A percentile compares a stretch with the other conserved stretches of the same genome.
These are phyloP conservation scores for Poa annua DNA, from an alignment of 176 grass and related monocot genomes.

Conservation along the genomic window DNA sequence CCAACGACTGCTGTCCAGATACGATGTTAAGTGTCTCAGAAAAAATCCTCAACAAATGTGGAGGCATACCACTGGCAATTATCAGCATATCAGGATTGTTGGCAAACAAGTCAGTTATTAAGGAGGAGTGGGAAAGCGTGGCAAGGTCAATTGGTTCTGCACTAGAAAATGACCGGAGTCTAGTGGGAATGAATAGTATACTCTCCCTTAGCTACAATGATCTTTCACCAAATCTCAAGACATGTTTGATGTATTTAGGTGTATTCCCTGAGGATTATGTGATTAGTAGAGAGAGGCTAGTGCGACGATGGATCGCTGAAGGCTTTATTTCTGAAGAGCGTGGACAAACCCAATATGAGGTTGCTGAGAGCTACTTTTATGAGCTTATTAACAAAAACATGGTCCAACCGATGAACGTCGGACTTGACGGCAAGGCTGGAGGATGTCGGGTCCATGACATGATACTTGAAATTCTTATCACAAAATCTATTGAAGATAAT, in stretches of 20 bases:
- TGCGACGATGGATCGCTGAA: conserved; percentile 47
- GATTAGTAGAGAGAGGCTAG: background rate
- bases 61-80: background rate
- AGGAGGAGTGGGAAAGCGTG: background rate
- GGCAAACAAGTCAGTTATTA: background rate
- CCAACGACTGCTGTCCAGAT: background rate
- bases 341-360: conserved; percentile 9
- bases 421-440: conserved; percentile 11
- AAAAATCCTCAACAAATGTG: background rate
- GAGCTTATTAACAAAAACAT: conserved; percentile 35
- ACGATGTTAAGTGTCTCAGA: background rate
- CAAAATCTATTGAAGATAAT: conserved; percentile 37
- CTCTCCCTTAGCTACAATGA: no score
- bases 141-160: background rate
- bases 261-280: conserved; percentile 33
- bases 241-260: conserved; percentile 41
- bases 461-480: conserved; percentile 31
- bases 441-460: conserved; percentile 38
- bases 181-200: no score
- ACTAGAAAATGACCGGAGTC: background rate
- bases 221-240: no score
- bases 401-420: conserved; percentile 21
- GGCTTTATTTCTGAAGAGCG: conserved; percentile 32
- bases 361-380: conserved; percentile 30
- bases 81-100: background rate